Conservation (phyloP, 2,329 filamentous ascomycete species). For the Leptographium galeiforme region DNA sequence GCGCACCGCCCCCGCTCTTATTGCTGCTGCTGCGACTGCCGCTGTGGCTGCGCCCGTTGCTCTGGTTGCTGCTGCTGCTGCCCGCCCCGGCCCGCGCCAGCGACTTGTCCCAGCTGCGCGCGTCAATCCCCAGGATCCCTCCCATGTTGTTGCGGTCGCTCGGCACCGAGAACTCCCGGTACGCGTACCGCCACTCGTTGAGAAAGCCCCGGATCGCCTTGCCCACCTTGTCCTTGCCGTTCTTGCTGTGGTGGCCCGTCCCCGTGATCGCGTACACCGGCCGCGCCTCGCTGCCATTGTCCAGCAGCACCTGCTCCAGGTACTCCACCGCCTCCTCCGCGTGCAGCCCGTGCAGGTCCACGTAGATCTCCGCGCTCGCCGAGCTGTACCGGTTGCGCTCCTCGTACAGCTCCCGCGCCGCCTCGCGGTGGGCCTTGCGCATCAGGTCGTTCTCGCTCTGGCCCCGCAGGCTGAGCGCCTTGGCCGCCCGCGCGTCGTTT, state of each 20-base stretch:
- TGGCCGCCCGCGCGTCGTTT: slow-evolving; percentile 90
- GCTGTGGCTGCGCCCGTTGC: neutral
- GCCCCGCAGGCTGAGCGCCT: slow-evolving; percentile 82
- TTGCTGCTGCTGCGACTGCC: neutral
- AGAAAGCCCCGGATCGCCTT: slow-evolving; percentile 84
- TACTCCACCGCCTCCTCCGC: slow-evolving; percentile 95
- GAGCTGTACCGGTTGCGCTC: slow-evolving; percentile 67
- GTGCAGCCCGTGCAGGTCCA: slow-evolving; percentile 96
- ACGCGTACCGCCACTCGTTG: slow-evolving; percentile 91
- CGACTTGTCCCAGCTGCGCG: slow-evolving; percentile 52
- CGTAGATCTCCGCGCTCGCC: slow-evolving; percentile 59
- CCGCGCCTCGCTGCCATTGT: slow-evolving; percentile 58
- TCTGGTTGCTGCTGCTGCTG: slow-evolving; percentile 17
- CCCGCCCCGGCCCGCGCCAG: slow-evolving; percentile 23
- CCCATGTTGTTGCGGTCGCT: slow-evolving; percentile 78
- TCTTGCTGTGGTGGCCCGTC: slow-evolving; percentile 94
- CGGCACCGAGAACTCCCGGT: slow-evolving; percentile 89
- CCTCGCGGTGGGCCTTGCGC: slow-evolving; percentile 92
- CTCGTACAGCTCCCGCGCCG: slow-evolving; percentile 82
- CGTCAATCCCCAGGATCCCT: slow-evolving; percentile 59
- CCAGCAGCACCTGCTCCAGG: slow-evolving; percentile 72
- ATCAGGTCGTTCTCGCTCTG: slow-evolving; percentile 96
- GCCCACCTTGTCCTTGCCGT: slow-evolving; percentile 96
- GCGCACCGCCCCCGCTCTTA: neutral
- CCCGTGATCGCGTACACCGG: slow-evolving; percentile 94